phyloP scores from a whole-genome alignment of 2,329 filamentous ascomycete species.

The Aspergillus flavus region DNA sequence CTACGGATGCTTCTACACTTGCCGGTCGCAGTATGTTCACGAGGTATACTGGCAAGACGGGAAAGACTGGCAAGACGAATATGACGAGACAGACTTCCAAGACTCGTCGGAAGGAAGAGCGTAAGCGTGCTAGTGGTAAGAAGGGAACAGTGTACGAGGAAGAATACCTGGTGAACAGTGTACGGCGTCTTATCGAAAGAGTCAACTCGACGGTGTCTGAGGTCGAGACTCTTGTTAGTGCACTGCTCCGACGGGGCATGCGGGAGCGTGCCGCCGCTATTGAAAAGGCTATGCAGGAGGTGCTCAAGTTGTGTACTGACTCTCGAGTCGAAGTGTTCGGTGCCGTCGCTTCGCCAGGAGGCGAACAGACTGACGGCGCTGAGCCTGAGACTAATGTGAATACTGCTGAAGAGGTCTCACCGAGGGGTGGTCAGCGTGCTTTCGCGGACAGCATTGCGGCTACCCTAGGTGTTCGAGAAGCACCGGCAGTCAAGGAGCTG shows the following conservation, averaged over 20 bases:
- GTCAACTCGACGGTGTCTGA: constrained; percentile 75
- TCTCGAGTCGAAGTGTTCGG: constrained; percentile 74
- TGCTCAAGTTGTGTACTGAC: constrained; percentile 68
- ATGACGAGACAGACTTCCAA: constrained; percentile 77
- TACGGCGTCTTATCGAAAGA: constrained; percentile 79
- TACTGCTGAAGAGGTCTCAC: constrained; percentile 15
- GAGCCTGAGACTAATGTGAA: constrained; percentile 26
- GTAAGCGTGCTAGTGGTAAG: constrained; percentile 90
- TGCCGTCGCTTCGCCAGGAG: constrained; percentile 15
- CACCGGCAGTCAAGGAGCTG: constrained; percentile 56
- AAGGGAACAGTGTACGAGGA: constrained; percentile 98
- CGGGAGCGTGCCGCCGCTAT: constrained; percentile 80
- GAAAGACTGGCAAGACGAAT: constrained; percentile 32
- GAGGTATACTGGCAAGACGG: constrained; percentile 67
- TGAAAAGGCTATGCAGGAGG: constrained; percentile 72
- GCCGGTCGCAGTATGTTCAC: constrained; percentile 86
- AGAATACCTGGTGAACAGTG: constrained; percentile 90
- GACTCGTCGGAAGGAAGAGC: constrained; percentile 86
- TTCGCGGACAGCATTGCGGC: not conserved
- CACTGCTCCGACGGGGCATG: constrained; percentile 79
- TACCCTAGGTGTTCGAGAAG: constrained; percentile 35
- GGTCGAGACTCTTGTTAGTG: constrained; percentile 72
- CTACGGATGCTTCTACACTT: constrained; percentile 78
- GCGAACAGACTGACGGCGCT: constrained; percentile 23
- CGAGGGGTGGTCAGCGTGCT: not conserved